A percentile compares a stretch with the other conserved stretches of the same genome.
These are phyloP conservation scores for Monosporozyma siamensis DNA, from an alignment of 805 yeast genomes.

Conservation along the genomic window DNA sequence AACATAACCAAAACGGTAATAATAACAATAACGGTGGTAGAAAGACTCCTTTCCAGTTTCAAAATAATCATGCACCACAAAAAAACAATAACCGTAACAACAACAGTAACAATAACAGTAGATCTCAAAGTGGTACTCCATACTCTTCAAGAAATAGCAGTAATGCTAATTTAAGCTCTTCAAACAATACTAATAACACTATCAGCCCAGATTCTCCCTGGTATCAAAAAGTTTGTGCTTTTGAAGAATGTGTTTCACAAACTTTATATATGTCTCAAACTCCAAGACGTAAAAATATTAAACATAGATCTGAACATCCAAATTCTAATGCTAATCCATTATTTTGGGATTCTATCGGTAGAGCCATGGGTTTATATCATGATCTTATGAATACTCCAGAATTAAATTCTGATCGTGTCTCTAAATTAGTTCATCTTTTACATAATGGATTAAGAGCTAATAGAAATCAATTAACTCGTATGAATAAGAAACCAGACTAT, in stretches of 20 bases:
- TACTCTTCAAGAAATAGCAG: background rate
- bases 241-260: constrained; percentile 40
- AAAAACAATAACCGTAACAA: constrained; percentile 4
- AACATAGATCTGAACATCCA: constrained; percentile 28
- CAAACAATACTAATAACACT: constrained; percentile 12
- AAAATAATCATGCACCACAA: background rate
- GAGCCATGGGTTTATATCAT: constrained; percentile 42
- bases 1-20: constrained; percentile 8
- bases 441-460: constrained; percentile 50
- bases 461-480: constrained; percentile 43
- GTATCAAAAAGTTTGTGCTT: constrained; percentile 41
- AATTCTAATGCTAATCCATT: constrained; percentile 36
- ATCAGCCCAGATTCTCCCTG: constrained; percentile 36
- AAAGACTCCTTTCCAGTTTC: constrained; percentile 7
- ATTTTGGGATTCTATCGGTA: constrained; percentile 45
- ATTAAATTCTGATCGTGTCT: constrained; percentile 38
- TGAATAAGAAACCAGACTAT: constrained; percentile 51
- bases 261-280: constrained; percentile 30
- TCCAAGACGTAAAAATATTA: constrained; percentile 26
- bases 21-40: constrained; percentile 4
- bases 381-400: constrained; percentile 40
- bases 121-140: constrained; percentile 6
- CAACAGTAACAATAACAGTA: constrained; percentile 4
- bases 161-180: constrained; percentile 5
- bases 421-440: constrained; percentile 41